Evolutionary conservation across 176 grass and related monocot genomes (phyloP), one percentile per base, ranked within the genome.

Genomic region (Aegilops sharonensis): DNA sequence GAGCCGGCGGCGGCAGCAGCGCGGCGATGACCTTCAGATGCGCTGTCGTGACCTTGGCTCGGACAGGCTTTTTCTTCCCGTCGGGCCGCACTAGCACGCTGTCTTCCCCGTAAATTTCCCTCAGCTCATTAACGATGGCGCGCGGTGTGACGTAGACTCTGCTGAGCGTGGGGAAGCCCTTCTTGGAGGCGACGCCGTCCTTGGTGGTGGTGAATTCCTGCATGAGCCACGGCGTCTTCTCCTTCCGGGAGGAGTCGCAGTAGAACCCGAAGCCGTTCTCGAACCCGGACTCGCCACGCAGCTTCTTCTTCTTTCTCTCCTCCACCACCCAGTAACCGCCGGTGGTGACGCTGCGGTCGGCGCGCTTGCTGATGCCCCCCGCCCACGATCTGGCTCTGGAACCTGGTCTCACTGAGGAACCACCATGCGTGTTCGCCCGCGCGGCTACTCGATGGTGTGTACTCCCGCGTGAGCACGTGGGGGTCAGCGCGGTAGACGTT

Each of bases 191-290:
- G 20, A 31, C 56, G 15, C 72, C n/a, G 8, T 48, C 75, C 40
- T 4, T 15, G 23, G 11, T 48, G 65, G 30, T 48, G 56, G 76
- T 72, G 75, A 67, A 40, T 68, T 89, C 57, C 76, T 85, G 57
- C 82, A 89, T 85, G 5, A 89, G 31, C 87, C 87, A 89, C 12
- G 67, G 5, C 18, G 81, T 80, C 81, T 67, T 77, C 6, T 35
- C 5, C 3, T 2, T 8, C 14, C 17, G 13, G 23, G 2, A 27
- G 2, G 39, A n/a, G 29, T 21, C 23, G 12, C 27, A 20, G 79
- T 67, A 82, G 60, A 87, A 87, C 0, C 60, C 23, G 8, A 31
- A 68, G 70, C 42, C 23, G n/a, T 29, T 24, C 86, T 32, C 8
- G 20, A 36, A 4, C 30, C 45, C 71, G 17, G 30, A 30, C 31